Base-by-base conservation (phyloP, 2,329 filamentous ascomycete species). In the Aspergillus alliaceus region DNA sequence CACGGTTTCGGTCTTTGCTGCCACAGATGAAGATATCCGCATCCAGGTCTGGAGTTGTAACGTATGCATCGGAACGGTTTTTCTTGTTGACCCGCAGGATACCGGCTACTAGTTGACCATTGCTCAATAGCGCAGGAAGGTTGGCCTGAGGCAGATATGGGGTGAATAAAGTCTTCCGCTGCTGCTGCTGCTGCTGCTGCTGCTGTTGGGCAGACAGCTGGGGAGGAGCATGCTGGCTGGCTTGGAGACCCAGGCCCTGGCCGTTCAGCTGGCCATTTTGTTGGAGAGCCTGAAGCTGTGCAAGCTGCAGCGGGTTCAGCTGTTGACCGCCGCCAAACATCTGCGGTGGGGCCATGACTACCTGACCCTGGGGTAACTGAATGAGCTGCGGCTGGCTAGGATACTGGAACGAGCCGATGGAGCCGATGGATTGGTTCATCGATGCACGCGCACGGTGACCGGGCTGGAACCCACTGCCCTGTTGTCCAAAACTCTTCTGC, bases 11-110 rank as follows among this genome's bases (percentile, higher is more conserved):
- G 74, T 99, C 95, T 77, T 99, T 99, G 83, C 93, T 98, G 73
- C 95, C 95, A 73, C 95, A 99, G 70, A 99, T 99, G 78, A 99
- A 99, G 71, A 99, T 99, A 73, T 99, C 95, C 42, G 95, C 93
- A 76, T 98, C 95, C 48, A 99, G 84, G 59, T 99, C 95, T 59
- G 90, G 87, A 12, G 92, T 96, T 11, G 95, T 95, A 54, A 99
- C 95, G 69, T 99, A 99, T 27, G 95, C 95, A 76, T 99, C 95
- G 68, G 93, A 98, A 62, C 95, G 89, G 78, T 99, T 99, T 84
- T 99, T 99, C 83, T 98, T 99, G 85, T 99, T 99, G 64, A 99
- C 95, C 59, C 95, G 90, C 52, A 99, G 88, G 66, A 97, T 92
- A 79, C 95, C 95, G 60, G 93, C 93, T 54, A 99, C 95, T 57